A percentile compares a stretch with the other conserved stretches of the same genome.
phyloP scores from a whole-genome alignment of 2,329 filamentous ascomycete species.

The Aspergillus sojae region DNA sequence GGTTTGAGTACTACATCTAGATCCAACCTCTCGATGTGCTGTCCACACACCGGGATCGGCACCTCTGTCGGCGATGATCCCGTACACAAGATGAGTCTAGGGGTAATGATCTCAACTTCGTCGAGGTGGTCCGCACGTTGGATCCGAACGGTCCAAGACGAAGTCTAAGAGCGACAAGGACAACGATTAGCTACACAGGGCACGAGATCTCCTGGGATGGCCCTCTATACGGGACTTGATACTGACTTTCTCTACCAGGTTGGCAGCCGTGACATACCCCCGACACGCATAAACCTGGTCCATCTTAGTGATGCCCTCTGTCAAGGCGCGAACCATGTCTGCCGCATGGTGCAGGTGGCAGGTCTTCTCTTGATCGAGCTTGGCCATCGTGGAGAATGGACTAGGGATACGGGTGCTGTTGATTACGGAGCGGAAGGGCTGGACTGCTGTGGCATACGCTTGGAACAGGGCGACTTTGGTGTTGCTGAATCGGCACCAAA shows the following conservation, averaged over 20 bases:
- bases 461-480: slow-evolving; percentile 64
- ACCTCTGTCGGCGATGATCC: slow-evolving; percentile 55
- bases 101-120: slow-evolving; percentile 39
- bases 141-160: slow-evolving; percentile 38
- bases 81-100: slow-evolving; percentile 60
- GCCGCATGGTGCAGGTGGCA: slow-evolving; percentile 62
- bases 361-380: slow-evolving; percentile 58
- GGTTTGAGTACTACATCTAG: slow-evolving; percentile 62
- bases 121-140: slow-evolving; percentile 29
- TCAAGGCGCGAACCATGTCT: slow-evolving; percentile 55
- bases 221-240: background rate
- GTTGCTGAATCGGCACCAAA: slow-evolving; percentile 48
- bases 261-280: slow-evolving; percentile 39
- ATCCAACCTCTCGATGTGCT: slow-evolving; percentile 49
- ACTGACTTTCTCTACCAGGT: slow-evolving; percentile 34
- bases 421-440: slow-evolving; percentile 57
- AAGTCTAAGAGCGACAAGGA: slow-evolving; percentile 20
- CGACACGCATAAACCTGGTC: slow-evolving; percentile 37
- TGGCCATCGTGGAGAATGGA: slow-evolving; percentile 56
- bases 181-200: slow-evolving; percentile 17
- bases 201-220: background rate
- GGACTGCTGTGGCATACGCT: slow-evolving; percentile 57
- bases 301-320: slow-evolving; percentile 42
- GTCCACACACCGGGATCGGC: slow-evolving; percentile 46
- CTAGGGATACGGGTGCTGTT: slow-evolving; percentile 54